Conservation (phyloP, 768 basidiomycete species). For the Pulveroboletus frians region DNA sequence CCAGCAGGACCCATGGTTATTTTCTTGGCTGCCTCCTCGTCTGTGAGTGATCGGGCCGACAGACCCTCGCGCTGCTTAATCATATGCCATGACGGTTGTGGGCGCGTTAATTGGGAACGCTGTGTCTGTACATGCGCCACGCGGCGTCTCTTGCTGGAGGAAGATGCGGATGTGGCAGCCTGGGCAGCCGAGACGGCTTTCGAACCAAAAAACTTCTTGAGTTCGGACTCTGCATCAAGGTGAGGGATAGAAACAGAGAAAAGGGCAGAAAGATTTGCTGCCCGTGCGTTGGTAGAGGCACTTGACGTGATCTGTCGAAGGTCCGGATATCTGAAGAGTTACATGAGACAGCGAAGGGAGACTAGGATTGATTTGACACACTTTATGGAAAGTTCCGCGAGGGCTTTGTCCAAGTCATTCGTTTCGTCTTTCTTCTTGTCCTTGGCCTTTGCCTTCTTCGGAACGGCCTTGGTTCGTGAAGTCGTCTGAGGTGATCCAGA, state of each 20-base stretch:
- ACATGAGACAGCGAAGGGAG: neutral
- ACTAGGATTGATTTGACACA: conserved; percentile 27
- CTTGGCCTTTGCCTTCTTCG: conserved; percentile 61
- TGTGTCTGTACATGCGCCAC: conserved; percentile 33
- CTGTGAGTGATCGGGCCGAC: conserved; percentile 51
- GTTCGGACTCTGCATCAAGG: conserved; percentile 85
- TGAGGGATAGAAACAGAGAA: conserved; percentile 75
- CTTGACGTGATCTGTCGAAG: conserved; percentile 35
- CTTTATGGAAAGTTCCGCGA: conserved; percentile 82
- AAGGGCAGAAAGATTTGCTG: conserved; percentile 45
- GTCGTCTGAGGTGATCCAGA: neutral
- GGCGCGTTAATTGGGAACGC: conserved; percentile 72
- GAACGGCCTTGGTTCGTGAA: conserved; percentile 39
- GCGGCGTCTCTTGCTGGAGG: conserved; percentile 36
- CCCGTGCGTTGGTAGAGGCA: conserved; percentile 24
- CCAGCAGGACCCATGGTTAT: conserved; percentile 35
- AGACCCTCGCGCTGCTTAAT: conserved; percentile 68
- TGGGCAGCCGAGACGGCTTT: conserved; percentile 74
- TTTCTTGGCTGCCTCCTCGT: conserved; percentile 49
- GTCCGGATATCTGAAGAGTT: conserved; percentile 44
- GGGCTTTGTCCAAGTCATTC: conserved; percentile 79
- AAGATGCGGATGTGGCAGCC: conserved; percentile 30
- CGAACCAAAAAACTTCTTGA: conserved; percentile 90
- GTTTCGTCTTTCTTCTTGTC: conserved; percentile 54
- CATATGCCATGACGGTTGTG: conserved; percentile 71